phyloP scores from a whole-genome alignment of 805 yeast genomes.

The Ogataea populi-albae region DNA sequence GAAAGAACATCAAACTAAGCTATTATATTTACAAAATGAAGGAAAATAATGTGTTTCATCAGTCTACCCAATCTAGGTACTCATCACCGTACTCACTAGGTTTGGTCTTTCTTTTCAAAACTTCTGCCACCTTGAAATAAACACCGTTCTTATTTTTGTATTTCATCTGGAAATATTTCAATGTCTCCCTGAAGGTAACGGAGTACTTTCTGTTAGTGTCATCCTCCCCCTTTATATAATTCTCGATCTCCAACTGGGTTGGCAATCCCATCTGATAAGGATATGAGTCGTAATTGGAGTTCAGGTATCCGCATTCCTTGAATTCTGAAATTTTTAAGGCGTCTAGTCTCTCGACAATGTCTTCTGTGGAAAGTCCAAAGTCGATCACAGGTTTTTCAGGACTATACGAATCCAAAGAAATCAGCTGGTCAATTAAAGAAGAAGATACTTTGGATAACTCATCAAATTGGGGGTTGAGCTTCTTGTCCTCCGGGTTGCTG shows the following conservation, averaged over 20 bases:
- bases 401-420: constrained; percentile 24
- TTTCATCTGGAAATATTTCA: constrained; percentile 54
- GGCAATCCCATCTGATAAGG: constrained; percentile 80
- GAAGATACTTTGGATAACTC: constrained; percentile 68
- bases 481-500: constrained; percentile 24
- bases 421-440: constrained; percentile 53
- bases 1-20: too few species aligned
- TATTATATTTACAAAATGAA: constrained; percentile 15
- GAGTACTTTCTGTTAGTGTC: constrained; percentile 62
- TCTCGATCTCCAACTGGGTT: constrained; percentile 57
- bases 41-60: too few species aligned
- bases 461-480: constrained; percentile 22
- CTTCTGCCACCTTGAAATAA: constrained; percentile 52
- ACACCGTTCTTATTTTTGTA: constrained; percentile 61
- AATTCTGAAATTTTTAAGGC: constrained; percentile 39
- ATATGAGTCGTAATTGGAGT: constrained; percentile 38
- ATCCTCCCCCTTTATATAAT: constrained; percentile 68
- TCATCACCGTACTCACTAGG: constrained; percentile 40
- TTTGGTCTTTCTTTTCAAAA: constrained; percentile 57
- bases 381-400: constrained; percentile 20
- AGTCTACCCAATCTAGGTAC: constrained; percentile 47
- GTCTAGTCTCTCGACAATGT: constrained; percentile 24
- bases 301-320: constrained; percentile 33
- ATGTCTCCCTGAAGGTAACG: constrained; percentile 65
- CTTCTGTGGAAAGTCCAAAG: constrained; percentile 11